These are phyloP conservation scores for Gonium pectorale DNA, from an alignment of 139 green algal species.

Conservation along the genomic window DNA sequence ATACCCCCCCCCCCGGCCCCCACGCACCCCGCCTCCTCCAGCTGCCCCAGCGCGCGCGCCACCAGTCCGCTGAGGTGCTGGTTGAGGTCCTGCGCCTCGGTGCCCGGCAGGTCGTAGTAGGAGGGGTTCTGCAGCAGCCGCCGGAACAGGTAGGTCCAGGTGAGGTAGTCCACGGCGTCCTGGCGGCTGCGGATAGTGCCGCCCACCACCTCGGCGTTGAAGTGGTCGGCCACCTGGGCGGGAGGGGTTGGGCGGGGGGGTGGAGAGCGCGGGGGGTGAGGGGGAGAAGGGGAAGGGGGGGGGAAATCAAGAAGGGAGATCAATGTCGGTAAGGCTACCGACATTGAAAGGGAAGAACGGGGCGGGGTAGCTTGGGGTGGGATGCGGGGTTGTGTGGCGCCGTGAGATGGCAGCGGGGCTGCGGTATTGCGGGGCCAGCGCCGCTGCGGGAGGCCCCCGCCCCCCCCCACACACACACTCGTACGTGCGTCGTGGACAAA, in stretches of 20 bases:
- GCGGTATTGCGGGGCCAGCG: too few relatives aligned
- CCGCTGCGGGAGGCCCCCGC: too few relatives aligned
- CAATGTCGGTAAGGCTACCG: too few relatives aligned
- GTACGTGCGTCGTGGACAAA: too few relatives aligned
- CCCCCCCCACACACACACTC: too few relatives aligned
- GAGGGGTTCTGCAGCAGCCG: constrained; percentile 86
- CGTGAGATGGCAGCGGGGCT: too few relatives aligned
- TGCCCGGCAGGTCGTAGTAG: constrained; percentile 93
- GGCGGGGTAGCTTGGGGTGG: too few relatives aligned
- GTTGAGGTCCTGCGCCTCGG: constrained; percentile 73
- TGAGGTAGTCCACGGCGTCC: constrained; percentile 96
- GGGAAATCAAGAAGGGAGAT: too few relatives aligned
- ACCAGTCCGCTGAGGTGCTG: constrained; percentile 86
- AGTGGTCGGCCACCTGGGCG: constrained; percentile 87
- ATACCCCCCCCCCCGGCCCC: background rate
- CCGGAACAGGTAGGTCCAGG: constrained; percentile 96
- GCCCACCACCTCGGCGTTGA: constrained; percentile 95
- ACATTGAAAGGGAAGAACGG: too few relatives aligned
- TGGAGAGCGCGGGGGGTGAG: background rate
- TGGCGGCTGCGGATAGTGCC: constrained; percentile 79
- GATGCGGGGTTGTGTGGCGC: too few relatives aligned
- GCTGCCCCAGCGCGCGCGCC: constrained; percentile 69
- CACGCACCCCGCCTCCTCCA: constrained; percentile 85
- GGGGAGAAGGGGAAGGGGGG: background rate
- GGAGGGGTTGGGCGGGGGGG: background rate